phyloP scores from a whole-genome alignment of 345 rosid genomes.

The Eucalyptus polyanthemos region DNA sequence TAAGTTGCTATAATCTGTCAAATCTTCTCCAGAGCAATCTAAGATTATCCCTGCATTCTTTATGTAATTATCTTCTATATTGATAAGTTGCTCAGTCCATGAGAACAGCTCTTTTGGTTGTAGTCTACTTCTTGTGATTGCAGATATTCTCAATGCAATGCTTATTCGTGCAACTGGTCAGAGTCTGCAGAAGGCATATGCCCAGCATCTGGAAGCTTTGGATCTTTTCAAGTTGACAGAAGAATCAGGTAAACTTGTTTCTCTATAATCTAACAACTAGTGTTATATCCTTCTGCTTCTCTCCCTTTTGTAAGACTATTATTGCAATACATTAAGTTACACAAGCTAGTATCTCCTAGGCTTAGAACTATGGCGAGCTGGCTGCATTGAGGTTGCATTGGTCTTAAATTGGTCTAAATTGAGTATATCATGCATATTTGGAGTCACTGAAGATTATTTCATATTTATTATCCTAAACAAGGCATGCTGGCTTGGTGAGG shows the following conservation, averaged over 20 bases:
- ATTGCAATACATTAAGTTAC: background rate
- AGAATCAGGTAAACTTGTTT: constrained; percentile 26
- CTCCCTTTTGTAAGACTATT: background rate
- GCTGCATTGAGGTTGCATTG: background rate
- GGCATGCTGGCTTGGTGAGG: background rate
- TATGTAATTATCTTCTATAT: background rate
- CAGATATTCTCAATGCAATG: constrained; percentile 75
- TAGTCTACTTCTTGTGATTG: constrained; percentile 76
- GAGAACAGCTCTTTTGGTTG: constrained; percentile 39
- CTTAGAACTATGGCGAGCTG: background rate
- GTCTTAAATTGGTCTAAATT: background rate
- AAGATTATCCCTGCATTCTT: background rate
- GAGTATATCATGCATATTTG: background rate
- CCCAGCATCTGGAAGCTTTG: constrained; percentile 34
- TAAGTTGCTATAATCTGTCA: background rate
- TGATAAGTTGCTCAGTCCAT: background rate
- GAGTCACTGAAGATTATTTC: background rate
- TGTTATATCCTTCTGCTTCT: background rate
- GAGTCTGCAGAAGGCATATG: constrained; percentile 44
- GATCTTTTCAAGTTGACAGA: constrained; percentile 20
- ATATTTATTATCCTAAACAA: background rate
- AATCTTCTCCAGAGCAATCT: background rate
- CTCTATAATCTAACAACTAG: background rate
- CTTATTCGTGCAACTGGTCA: constrained; percentile 65
- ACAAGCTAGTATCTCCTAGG: background rate